Evolutionary conservation across 208 protist species (phyloP).

Genomic region (Crithidia expoeki): DNA sequence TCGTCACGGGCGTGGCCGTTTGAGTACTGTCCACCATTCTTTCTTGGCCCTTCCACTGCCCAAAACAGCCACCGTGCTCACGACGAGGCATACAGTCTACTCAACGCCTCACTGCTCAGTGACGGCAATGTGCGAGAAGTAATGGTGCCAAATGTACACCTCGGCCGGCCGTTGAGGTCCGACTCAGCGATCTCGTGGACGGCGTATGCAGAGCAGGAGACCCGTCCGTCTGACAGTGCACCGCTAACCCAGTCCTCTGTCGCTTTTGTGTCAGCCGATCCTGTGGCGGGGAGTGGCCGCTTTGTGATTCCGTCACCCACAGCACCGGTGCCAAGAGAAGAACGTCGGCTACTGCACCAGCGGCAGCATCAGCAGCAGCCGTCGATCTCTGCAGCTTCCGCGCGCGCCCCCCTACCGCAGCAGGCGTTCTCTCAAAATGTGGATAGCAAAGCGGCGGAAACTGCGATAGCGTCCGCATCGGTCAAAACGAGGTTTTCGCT

Average conservation of each 20-base stretch:
- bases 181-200: conserved; percentile 10
- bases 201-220: conserved; percentile 4
- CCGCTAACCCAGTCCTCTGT: background rate
- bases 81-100: background rate
- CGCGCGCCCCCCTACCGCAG: background rate
- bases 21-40: background rate
- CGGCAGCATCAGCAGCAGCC: background rate
- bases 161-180: conserved; percentile 8
- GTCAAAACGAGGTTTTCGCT: background rate
- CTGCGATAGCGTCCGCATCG: background rate
- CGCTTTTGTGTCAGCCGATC: background rate
- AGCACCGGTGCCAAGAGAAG: background rate
- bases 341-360: background rate
- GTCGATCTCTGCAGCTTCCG: background rate
- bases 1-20: background rate
- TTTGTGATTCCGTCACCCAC: conserved; percentile 13
- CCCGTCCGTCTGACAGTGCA: background rate
- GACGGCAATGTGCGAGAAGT: background rate
- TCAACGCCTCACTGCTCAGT: conserved; percentile 19
- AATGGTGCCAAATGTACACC: conserved; percentile 16
- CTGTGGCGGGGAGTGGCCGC: background rate
- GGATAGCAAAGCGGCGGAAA: background rate
- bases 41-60: background rate
- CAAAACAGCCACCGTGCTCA: background rate
- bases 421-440: background rate